A percentile compares a stretch with the other conserved stretches of the same genome.
Evolutionary conservation across 495 filamentous ascomycete genomes (phyloP).

Genomic region (Trichoderma asperelloides): DNA sequence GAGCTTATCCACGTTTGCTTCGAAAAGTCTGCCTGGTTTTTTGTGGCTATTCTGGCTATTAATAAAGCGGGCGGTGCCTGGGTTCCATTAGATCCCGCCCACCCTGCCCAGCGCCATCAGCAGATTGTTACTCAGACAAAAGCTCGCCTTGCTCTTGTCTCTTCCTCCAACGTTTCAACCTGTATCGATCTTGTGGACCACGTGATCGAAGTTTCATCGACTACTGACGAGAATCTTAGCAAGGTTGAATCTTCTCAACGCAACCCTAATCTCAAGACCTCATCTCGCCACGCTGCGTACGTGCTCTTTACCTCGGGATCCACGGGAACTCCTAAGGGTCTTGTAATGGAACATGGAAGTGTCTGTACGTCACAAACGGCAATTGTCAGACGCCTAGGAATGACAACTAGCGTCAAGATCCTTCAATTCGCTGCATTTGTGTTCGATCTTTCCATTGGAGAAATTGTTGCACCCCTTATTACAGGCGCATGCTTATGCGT

Average conservation of each 20-base stretch:
- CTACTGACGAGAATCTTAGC: not conserved
- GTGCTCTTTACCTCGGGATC: conserved; percentile 47
- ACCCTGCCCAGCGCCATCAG: conserved; percentile 41
- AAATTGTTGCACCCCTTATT: conserved; percentile 58
- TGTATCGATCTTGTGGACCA: not conserved
- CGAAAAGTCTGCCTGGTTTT: conserved; percentile 42
- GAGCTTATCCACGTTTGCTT: conserved; percentile 46
- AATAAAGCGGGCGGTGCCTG: conserved; percentile 50
- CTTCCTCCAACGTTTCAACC: not conserved
- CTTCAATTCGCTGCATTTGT: conserved; percentile 63
- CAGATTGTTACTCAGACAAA: not conserved
- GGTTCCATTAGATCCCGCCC: conserved; percentile 45
- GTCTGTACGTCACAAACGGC: conserved; percentile 19
- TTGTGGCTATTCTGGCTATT: conserved; percentile 49
- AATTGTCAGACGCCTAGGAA: conserved; percentile 31
- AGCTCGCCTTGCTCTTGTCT: not conserved
- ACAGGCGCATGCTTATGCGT: conserved; percentile 44
- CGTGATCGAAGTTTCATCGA: not conserved
- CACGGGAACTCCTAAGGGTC: conserved; percentile 41
- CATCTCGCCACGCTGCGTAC: conserved; percentile 35
- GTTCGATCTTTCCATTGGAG: conserved; percentile 57
- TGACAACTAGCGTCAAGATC: conserved; percentile 31
- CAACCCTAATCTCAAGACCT: conserved; percentile 31
- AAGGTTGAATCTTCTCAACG: not conserved
- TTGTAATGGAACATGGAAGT: conserved; percentile 32